Conservation (phyloP, 495 filamentous ascomycete genomes). For the Patellaria atrata region DNA sequence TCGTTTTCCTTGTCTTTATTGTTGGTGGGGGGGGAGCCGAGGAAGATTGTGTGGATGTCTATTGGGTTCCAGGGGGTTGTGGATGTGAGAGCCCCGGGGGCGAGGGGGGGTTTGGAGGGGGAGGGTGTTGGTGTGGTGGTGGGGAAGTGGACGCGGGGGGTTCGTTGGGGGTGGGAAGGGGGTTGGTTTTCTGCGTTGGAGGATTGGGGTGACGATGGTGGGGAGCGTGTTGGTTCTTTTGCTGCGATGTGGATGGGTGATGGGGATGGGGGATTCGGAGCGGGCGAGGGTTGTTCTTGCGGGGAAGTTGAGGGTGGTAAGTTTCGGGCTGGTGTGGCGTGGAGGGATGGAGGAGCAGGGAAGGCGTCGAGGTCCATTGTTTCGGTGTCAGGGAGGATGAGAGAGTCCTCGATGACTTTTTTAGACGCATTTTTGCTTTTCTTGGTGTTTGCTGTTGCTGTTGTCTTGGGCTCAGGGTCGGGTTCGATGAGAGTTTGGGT, state of each 20-base stretch:
- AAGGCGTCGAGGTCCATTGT: constrained; percentile 5
- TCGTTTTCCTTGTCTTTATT: constrained; percentile 41
- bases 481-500: too few relatives aligned
- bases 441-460: constrained; percentile 13
- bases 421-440: constrained; percentile 14
- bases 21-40: constrained; percentile 6
- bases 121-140: background rate
- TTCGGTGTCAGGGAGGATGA: constrained; percentile 6
- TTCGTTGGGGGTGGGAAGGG: constrained; percentile 31
- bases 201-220: constrained; percentile 12
- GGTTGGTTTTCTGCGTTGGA: constrained; percentile 28
- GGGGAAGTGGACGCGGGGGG: background rate
- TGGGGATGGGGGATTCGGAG: background rate
- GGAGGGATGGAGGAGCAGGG: background rate
- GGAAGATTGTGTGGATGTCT: constrained; percentile 8
- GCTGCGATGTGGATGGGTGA: constrained; percentile 2
- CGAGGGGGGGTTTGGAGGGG: constrained; percentile 1
- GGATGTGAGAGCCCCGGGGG: background rate
- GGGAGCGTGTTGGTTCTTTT: constrained; percentile 10
- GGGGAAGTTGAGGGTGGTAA: constrained; percentile 1
- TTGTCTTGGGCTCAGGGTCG: constrained; percentile 2
- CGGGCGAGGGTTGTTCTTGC: constrained; percentile 1
- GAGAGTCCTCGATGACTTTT: constrained; percentile 1
- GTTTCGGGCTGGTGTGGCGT: background rate
- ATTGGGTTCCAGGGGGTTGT: constrained; percentile 6